Percentiles rank a stretch among this genome's conserved stretches.
Conservation (phyloP, 257 asterid species). For the Solanum sejunctum region DNA sequence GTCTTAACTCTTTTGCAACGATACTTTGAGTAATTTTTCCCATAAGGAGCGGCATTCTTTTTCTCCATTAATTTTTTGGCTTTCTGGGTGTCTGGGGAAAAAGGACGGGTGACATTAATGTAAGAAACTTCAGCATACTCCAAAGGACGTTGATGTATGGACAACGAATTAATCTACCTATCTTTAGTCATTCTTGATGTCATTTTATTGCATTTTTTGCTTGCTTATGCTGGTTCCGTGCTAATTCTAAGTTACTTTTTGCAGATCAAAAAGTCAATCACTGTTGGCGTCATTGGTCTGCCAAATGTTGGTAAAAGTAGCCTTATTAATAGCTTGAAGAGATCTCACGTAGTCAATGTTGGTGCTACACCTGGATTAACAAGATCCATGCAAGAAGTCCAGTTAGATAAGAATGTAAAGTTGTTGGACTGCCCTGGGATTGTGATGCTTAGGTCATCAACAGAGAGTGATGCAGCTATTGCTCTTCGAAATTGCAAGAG, state of each 20-base stretch:
- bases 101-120: background rate
- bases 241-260: conserved; percentile 6
- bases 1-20: background rate
- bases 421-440: conserved; percentile 93
- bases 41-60: background rate
- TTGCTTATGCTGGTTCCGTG: background rate
- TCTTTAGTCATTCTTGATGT: background rate
- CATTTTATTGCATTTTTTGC: background rate
- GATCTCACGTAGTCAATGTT: conserved; percentile 82
- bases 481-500: conserved; percentile 96
- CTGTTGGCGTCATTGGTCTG: conserved; percentile 87
- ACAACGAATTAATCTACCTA: background rate
- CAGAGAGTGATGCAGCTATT: conserved; percentile 57
- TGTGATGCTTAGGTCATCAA: conserved; percentile 66
- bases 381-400: conserved; percentile 89
- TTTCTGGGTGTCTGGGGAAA: background rate
- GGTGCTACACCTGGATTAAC: conserved; percentile 97
- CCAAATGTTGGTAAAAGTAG: conserved; percentile 99
- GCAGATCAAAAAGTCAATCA: conserved; percentile 86
- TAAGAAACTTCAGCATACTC: background rate
- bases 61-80: background rate
- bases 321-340: conserved; percentile 79
- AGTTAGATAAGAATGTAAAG: conserved; percentile 74
- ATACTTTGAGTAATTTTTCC: background rate
- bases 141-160: background rate